These are phyloP conservation scores for Xylaria telfairii DNA, from an alignment of 495 filamentous ascomycete species.

Conservation along the genomic window DNA sequence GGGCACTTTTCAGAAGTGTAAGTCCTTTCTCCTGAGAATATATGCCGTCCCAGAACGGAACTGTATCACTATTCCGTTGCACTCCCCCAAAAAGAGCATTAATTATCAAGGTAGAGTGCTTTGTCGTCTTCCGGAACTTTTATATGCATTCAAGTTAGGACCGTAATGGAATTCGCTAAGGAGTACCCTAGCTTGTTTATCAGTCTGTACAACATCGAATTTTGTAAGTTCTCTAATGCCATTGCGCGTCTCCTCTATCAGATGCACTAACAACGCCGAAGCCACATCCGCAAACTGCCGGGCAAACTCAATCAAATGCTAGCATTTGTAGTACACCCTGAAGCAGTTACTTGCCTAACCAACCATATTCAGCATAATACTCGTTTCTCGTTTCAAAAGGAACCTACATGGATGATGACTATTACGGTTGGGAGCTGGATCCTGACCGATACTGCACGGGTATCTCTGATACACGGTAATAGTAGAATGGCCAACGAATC, in stretches of 20 bases:
- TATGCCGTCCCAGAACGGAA: no score
- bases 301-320: constrained; percentile 1
- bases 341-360: constrained; percentile 2
- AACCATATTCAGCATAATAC: neutral
- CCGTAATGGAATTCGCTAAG: no score
- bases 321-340: neutral
- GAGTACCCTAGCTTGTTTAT: neutral
- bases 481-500: neutral
- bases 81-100: no score
- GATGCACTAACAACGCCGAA: neutral
- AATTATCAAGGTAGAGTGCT: no score
- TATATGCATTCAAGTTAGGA: no score
- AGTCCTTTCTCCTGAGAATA: neutral
- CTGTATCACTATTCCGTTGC: no score
- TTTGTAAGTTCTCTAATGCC: neutral
- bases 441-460: neutral
- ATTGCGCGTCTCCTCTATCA: neutral
- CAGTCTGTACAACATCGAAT: constrained; percentile 6
- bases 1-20: neutral
- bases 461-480: neutral
- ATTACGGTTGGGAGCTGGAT: neutral
- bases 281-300: neutral
- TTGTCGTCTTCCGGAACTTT: no score
- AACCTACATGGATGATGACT: neutral
- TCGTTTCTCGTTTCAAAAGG: neutral